Percentiles rank a stretch among this genome's conserved stretches.
Conservation (phyloP, 345 rosid species). For the Bruguiera parviflora region DNA sequence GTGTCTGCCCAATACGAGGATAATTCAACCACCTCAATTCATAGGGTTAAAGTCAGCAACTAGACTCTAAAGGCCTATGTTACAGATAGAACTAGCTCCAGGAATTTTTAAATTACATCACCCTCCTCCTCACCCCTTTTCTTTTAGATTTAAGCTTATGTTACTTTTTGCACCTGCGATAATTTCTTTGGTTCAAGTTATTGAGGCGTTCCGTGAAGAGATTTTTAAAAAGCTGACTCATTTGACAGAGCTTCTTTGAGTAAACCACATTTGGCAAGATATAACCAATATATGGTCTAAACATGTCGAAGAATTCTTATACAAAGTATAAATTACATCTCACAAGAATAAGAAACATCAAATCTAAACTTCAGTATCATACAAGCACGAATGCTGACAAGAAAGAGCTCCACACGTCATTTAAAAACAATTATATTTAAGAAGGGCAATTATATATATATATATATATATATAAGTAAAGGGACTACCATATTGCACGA, state of each 20-base stretch:
- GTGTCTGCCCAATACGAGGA: no score
- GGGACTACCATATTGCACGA: no score
- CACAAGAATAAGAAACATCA: neutral
- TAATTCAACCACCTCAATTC: no score
- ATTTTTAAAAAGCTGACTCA: neutral
- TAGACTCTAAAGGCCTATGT: no score
- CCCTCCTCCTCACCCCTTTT: no score
- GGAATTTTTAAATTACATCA: no score
- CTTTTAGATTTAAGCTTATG: neutral
- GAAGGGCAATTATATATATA: neutral
- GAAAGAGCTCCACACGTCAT: neutral
- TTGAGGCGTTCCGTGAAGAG: neutral
- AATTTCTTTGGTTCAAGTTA: slow-evolving; percentile 1
- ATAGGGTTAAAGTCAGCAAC: no score
- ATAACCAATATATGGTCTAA: neutral
- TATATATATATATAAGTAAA: no score
- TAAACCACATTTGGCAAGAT: neutral
- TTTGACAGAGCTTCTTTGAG: neutral
- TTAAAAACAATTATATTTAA: neutral
- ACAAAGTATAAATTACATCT: slow-evolving; percentile 10
- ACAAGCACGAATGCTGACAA: no score
- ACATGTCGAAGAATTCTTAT: slow-evolving; percentile 7
- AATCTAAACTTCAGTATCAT: neutral
- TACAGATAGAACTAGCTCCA: no score
- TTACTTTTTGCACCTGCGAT: neutral